Conservation (phyloP, 805 yeast genomes). For the Starmerella floris region DNA sequence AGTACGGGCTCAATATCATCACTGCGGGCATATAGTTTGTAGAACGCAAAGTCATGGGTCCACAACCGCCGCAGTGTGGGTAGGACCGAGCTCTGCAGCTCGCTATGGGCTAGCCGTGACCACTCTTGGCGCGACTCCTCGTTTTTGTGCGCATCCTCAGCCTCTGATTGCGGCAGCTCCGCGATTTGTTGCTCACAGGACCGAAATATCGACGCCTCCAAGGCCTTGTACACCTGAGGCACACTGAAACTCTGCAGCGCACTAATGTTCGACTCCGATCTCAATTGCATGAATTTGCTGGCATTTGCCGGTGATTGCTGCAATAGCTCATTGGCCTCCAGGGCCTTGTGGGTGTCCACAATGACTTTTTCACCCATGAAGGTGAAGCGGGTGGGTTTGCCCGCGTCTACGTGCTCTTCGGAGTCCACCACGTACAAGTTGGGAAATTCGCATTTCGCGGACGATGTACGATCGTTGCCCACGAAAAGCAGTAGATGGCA, state of each 20-base stretch:
- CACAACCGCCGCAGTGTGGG: conserved; percentile 20
- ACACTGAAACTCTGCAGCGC: conserved; percentile 6
- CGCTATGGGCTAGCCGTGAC: conserved; percentile 30
- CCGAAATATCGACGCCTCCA: conserved; percentile 20
- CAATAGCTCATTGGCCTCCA: conserved; percentile 20
- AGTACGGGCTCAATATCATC: conserved; percentile 28
- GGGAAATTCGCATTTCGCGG: conserved; percentile 18
- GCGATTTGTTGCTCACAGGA: conserved; percentile 24
- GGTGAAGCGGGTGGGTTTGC: background rate
- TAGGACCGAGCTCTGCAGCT: conserved; percentile 27
- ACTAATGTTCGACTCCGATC: conserved; percentile 21
- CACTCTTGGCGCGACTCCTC: conserved; percentile 23
- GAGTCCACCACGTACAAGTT: conserved; percentile 15
- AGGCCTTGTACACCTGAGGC: conserved; percentile 11
- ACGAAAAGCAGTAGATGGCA: conserved; percentile 22
- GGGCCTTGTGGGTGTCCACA: conserved; percentile 17
- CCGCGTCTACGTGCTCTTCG: background rate
- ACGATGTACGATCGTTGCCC: background rate
- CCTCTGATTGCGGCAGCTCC: background rate
- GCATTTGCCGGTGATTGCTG: conserved; percentile 23
- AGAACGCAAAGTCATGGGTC: conserved; percentile 26
- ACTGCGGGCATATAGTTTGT: conserved; percentile 27
- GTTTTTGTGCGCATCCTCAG: conserved; percentile 13
- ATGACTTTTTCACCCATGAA: background rate
- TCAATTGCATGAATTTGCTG: conserved; percentile 17